These are phyloP conservation scores for Paramecium sonneborni DNA, from an alignment of 73 alveolate genomes.

Conservation along the genomic window DNA sequence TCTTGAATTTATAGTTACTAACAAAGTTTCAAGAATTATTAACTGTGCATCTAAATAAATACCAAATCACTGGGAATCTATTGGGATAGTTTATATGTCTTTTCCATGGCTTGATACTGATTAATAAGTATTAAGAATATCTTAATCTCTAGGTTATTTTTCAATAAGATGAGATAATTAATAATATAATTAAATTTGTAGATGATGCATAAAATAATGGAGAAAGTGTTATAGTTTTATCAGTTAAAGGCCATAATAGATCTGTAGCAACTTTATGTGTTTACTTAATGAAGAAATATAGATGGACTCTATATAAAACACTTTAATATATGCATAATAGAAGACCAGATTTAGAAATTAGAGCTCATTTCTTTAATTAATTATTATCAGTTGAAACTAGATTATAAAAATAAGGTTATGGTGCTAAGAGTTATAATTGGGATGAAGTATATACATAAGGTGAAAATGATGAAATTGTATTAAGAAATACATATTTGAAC, in stretches of 20 bases:
- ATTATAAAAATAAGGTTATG: slow-evolving; percentile 64
- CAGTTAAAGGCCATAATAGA: slow-evolving; percentile 76
- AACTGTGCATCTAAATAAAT: slow-evolving; percentile 93
- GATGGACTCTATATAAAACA: slow-evolving; percentile 82
- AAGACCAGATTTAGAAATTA: slow-evolving; percentile 82
- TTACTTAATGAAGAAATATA: slow-evolving; percentile 74
- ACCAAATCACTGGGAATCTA: slow-evolving; percentile 93
- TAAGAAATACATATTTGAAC: slow-evolving; percentile 18
- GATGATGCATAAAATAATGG: slow-evolving; percentile 77
- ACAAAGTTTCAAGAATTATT: slow-evolving; percentile 89
- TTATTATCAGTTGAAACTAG: slow-evolving; percentile 74
- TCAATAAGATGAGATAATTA: slow-evolving; percentile 65
- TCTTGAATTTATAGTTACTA: slow-evolving; percentile 91
- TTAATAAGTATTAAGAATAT: slow-evolving; percentile 66
- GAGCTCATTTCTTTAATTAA: slow-evolving; percentile 79
- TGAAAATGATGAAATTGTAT: slow-evolving; percentile 31
- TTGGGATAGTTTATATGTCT: slow-evolving; percentile 89
- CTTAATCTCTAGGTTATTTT: neutral
- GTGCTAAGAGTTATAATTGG: slow-evolving; percentile 81
- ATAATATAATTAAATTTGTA: slow-evolving; percentile 68
- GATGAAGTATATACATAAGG: slow-evolving; percentile 66
- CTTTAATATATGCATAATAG: slow-evolving; percentile 75
- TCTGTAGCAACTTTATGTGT: slow-evolving; percentile 64
- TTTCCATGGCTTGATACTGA: slow-evolving; percentile 88
- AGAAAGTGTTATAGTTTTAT: slow-evolving; percentile 76